Base-by-base conservation (phyloP, 176 grass and related monocot genomes). In the Oryza brachyantha region DNA sequence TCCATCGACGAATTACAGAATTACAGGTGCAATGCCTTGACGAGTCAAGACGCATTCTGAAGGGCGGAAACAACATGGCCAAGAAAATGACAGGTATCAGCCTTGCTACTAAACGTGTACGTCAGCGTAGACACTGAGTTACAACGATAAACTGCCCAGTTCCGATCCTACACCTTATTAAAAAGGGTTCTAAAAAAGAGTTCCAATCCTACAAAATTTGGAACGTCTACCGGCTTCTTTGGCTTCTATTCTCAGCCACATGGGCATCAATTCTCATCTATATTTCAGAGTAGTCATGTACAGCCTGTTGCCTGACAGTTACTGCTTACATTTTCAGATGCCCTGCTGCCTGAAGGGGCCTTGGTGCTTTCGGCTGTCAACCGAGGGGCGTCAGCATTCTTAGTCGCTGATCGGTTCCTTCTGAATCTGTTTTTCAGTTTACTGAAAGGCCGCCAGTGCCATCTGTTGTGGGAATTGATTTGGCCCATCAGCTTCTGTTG, bases 401-500 rank as follows among this genome's bases (percentile, higher is more conserved):
- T 88, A 10, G 75, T 61, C 19, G 52, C 75, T 2, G 69, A 48
- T 16, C 83, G 75, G 66, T 66, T 69, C 21, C 21, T 90, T 41
- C 91, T 83, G 22, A 82, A 73, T 19, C 68, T 64, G 60, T 27
- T 87, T 13, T 32, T 83, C 2, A 87, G 85, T 27, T 65, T 66
- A 42, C 55, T 83, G 46, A 87, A 87, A 39, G 85, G 85, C 22
- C 80, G 67, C 85, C 85, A 87, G 58, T 92, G 86, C 87, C 89
- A 97, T 72, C 76, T 75, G 17, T 62, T 31, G 0, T 83, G 83
- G 2, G 91, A 84, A 60, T 92, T 97, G 16, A 92, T 84, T 35
- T 97, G 95, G 57, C 91, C 91, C 89, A 88, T 73, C 59, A 86
- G 57, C 88, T 91, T 92, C 46, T 88, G 87, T 61, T 97, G 89